Percentiles rank a stretch among this genome's conserved stretches.
These are phyloP conservation scores for Nakaseomyces glabratus DNA, from an alignment of 1,139 yeast genomes.

Conservation along the genomic window DNA sequence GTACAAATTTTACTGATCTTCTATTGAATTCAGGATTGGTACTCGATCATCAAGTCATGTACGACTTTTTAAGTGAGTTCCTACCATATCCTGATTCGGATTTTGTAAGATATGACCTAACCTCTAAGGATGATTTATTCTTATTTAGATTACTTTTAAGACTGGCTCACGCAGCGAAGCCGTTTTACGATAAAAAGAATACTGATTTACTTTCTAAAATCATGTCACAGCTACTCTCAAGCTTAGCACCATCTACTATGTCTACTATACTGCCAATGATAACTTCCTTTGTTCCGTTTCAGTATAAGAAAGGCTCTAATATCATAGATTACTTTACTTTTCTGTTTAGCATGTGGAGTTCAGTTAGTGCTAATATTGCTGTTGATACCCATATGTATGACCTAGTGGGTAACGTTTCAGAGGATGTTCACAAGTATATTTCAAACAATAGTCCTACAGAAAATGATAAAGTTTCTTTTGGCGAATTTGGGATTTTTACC, in stretches of 20 bases:
- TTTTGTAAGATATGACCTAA: slow-evolving; percentile 31
- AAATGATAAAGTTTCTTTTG: slow-evolving; percentile 31
- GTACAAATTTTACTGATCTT: slow-evolving; percentile 39
- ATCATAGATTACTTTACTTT: slow-evolving; percentile 47
- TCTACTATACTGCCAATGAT: slow-evolving; percentile 50
- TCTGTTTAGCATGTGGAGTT: slow-evolving; percentile 66
- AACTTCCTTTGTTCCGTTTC: slow-evolving; percentile 44
- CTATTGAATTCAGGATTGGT: slow-evolving; percentile 31
- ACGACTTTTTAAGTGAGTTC: slow-evolving; percentile 38
- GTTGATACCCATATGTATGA: slow-evolving; percentile 65
- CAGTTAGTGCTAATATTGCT: slow-evolving; percentile 48
- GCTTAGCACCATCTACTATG: slow-evolving; percentile 51
- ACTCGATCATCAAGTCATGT: slow-evolving; percentile 49
- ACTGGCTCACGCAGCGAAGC: slow-evolving; percentile 34
- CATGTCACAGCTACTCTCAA: slow-evolving; percentile 32
- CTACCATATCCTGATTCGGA: slow-evolving; percentile 41
- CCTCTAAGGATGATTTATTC: slow-evolving; percentile 30
- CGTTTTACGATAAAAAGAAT: slow-evolving; percentile 33
- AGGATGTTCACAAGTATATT: slow-evolving; percentile 35
- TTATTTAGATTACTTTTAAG: slow-evolving; percentile 33
- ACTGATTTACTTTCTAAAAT: slow-evolving; percentile 29
- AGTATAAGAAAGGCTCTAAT: slow-evolving; percentile 22
- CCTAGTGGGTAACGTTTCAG: slow-evolving; percentile 56
- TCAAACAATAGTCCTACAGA: not conserved
- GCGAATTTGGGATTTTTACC: slow-evolving; percentile 53